Evolutionary conservation across 805 yeast genomes (phyloP).

Genomic region (Cyberlindnera saturnus): DNA sequence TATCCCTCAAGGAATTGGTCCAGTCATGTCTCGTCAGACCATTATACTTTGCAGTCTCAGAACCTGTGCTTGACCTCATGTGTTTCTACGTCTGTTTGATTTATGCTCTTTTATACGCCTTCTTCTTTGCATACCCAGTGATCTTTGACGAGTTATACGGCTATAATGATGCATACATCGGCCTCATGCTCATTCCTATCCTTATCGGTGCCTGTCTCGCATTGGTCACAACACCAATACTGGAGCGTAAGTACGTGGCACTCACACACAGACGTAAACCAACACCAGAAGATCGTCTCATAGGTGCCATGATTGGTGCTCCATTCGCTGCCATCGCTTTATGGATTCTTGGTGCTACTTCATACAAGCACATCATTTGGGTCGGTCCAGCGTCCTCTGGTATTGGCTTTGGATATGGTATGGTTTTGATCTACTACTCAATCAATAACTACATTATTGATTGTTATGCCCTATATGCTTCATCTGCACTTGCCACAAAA

Average conservation of each 20-base stretch:
- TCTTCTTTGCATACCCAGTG: conserved; percentile 93
- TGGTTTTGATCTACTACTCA: conserved; percentile 71
- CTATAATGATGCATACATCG: conserved; percentile 70
- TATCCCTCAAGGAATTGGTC: conserved; percentile 62
- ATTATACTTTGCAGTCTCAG: conserved; percentile 65
- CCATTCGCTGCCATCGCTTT: conserved; percentile 78
- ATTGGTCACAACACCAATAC: conserved; percentile 61
- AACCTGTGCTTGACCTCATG: conserved; percentile 80
- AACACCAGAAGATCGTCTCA: conserved; percentile 71
- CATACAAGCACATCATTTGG: conserved; percentile 67
- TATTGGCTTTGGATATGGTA: conserved; percentile 70
- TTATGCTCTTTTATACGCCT: conserved; percentile 86
- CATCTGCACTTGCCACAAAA: conserved; percentile 76
- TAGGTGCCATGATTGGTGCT: conserved; percentile 79
- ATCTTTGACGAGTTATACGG: conserved; percentile 75
- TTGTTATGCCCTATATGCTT: conserved; percentile 77
- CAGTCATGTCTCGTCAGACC: conserved; percentile 76
- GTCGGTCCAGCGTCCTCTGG: conserved; percentile 78
- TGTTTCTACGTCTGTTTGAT: conserved; percentile 84
- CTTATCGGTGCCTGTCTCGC: conserved; percentile 81
- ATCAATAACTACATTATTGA: conserved; percentile 84
- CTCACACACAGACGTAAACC: conserved; percentile 51
- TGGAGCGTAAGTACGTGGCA: conserved; percentile 57
- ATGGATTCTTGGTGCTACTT: conserved; percentile 77
- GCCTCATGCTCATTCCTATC: conserved; percentile 86